phyloP scores from a whole-genome alignment of 2,329 filamentous ascomycete species.

The Exophiala xenobiotica region DNA sequence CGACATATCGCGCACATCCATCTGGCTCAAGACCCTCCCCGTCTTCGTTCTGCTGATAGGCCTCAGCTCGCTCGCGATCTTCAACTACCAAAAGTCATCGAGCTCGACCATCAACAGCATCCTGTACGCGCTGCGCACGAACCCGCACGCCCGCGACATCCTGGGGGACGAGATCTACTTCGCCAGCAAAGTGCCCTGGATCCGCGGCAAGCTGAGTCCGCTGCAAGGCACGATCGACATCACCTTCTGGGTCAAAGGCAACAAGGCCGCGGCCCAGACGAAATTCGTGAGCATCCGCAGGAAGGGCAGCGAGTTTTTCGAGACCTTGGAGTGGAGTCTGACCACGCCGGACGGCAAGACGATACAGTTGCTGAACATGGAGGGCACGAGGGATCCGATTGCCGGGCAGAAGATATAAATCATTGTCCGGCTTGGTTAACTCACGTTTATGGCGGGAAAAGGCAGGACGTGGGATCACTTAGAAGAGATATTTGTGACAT shows the following conservation, averaged over 20 bases:
- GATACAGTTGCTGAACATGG: constrained; percentile 65
- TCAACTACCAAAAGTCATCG: constrained; percentile 99
- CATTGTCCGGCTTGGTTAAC: no score
- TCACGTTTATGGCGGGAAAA: no score
- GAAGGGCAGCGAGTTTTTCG: constrained; percentile 68
- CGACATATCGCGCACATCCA: constrained; percentile 44
- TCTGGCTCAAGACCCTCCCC: constrained; percentile 73
- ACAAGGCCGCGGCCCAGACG: constrained; percentile 68
- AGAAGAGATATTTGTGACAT: not conserved
- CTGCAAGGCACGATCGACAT: constrained; percentile 89
- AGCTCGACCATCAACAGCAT: constrained; percentile 82
- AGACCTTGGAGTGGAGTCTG: constrained; percentile 88
- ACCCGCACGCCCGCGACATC: constrained; percentile 67
- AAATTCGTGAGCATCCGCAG: constrained; percentile 73
- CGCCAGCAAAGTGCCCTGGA: constrained; percentile 75
- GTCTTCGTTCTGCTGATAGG: constrained; percentile 74
- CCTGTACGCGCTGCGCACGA: constrained; percentile 87
- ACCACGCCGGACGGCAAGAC: constrained; percentile 64
- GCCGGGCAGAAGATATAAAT: constrained; percentile 4
- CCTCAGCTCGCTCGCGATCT: constrained; percentile 76
- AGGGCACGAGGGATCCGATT: constrained; percentile 26
- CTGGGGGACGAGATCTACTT: constrained; percentile 89
- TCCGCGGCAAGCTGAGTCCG: constrained; percentile 86
- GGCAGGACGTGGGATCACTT: no score
- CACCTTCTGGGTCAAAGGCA: constrained; percentile 80